Conservation (phyloP, 225 moss, liverwort and hornwort species). For the Physcomitrellopsis africana region DNA sequence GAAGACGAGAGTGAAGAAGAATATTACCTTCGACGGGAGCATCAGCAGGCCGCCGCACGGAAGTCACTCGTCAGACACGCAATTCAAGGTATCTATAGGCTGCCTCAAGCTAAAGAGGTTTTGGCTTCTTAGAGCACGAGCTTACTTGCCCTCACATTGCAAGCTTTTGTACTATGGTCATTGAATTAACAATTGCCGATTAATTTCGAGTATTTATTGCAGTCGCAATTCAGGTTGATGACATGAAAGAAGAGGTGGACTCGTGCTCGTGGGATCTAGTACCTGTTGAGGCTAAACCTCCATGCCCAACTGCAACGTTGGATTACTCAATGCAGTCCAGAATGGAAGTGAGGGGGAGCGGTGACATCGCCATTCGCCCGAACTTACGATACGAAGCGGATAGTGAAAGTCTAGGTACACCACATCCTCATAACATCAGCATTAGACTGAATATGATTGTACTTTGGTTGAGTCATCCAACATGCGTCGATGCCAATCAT, state of each 20-base stretch:
- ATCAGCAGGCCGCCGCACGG: slow-evolving; percentile 35
- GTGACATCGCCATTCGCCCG: slow-evolving; percentile 16
- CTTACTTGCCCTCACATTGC: too few species aligned
- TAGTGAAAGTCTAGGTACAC: slow-evolving; percentile 40
- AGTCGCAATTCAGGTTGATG: slow-evolving; percentile 61
- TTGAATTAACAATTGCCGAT: too few species aligned
- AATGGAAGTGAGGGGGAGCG: background rate
- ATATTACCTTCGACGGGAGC: slow-evolving; percentile 40
- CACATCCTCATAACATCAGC: background rate
- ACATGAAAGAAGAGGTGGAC: slow-evolving; percentile 39
- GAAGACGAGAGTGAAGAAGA: slow-evolving; percentile 41
- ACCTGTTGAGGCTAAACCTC: slow-evolving; percentile 19
- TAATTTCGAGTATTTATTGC: slow-evolving; percentile 36
- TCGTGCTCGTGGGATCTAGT: slow-evolving; percentile 34
- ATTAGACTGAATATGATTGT: background rate
- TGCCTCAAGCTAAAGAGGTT: too few species aligned
- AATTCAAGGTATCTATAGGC: slow-evolving; percentile 40
- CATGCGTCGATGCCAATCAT: too few species aligned
- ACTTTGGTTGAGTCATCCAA: background rate
- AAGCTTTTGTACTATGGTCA: too few species aligned
- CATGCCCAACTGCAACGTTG: slow-evolving; percentile 1
- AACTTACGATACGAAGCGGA: slow-evolving; percentile 28
- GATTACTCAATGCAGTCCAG: background rate
- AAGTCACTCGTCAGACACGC: slow-evolving; percentile 48
- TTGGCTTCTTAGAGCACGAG: too few species aligned